Base-by-base conservation (phyloP, 768 basidiomycete genomes). In the Podaxis sp. region DNA sequence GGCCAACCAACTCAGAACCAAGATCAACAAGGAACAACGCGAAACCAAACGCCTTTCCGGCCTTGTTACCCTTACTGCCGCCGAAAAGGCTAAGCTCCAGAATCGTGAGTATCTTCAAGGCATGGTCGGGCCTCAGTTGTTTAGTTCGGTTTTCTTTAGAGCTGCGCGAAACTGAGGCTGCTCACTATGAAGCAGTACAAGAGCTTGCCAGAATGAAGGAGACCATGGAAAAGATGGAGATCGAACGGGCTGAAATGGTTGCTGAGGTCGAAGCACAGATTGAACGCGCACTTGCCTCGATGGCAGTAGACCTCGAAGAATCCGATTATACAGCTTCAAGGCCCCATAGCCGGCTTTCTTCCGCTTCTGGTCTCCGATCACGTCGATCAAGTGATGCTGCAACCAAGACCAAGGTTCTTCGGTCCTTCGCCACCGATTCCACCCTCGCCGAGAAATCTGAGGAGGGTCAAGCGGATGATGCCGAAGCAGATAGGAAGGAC, bases 231-330 rank as follows among this genome's bases (percentile, higher is more conserved):
- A 85, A 76, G 70, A 93, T 95, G 92, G 93, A 95, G 72, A 77
- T 85, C 69, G 93, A 91, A 76, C 90, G 93, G 65, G 85, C 88
- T 57, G 89, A 89, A 69, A 92, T 93, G 93, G 88, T 95, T 46
- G 92, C 91, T n/a, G 93, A 95, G 75, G 92, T 95, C 24, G 93
- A 95, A 71, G 90, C 90, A 28, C 93, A 95, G 77, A 95, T 95
- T 68, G 93, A 94, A 74, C 83, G 89, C 61, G 93, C 93, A 0
- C 80, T 95, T 55, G 88, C 85, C 28, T 90, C 90, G 26, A 93
- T 95, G 92, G 87, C 88, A 26, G 88, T 93, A 63, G 90, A 88
- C 66, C 80, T 90, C 58, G 87, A 85, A 56, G 90, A 91, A 59
- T 92, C 89, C 17, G 92, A 93, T 67, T 90, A 90, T 61, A 82